phyloP scores from a whole-genome alignment of 208 protist species.

The Endotrypanum monterogeii region DNA sequence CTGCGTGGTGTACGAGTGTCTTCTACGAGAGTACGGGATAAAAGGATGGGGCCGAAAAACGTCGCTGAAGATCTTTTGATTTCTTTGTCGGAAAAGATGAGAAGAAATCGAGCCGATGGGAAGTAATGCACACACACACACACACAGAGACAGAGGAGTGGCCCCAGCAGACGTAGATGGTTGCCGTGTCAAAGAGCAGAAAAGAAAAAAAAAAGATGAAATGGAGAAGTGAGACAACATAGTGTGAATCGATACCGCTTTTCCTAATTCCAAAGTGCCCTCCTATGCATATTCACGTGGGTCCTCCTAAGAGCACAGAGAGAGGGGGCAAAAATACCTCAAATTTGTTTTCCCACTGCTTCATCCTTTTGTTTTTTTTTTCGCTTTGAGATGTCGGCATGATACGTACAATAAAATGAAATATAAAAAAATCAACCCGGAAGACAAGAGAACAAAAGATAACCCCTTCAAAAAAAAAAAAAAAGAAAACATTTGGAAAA shows the following conservation, averaged over 20 bases:
- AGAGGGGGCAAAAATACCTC: neutral
- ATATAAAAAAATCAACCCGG: no score
- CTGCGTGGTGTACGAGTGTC: no score
- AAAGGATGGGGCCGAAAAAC: neutral
- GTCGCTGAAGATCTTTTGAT: neutral
- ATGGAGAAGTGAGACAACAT: neutral
- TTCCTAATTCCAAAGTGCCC: neutral
- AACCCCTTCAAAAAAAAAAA: neutral
- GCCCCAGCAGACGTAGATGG: no score
- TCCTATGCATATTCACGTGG: neutral
- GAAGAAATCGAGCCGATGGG: neutral
- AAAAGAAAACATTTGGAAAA: neutral
- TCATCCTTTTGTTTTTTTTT: neutral
- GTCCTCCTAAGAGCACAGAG: neutral
- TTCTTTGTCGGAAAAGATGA: constrained; percentile 6
- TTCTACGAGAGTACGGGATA: no score
- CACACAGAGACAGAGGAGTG: neutral
- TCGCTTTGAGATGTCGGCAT: constrained; percentile 10
- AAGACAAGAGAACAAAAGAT: neutral
- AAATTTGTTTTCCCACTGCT: no score
- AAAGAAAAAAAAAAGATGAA: neutral
- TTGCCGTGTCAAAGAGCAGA: neutral
- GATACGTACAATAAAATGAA: neutral
- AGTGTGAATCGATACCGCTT: neutral
- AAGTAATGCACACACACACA: neutral